Evolutionary conservation across 1,284 basidiomycete species (phyloP), one percentile per base, ranked within the genome.

Genomic region (Grifola frondosa): DNA sequence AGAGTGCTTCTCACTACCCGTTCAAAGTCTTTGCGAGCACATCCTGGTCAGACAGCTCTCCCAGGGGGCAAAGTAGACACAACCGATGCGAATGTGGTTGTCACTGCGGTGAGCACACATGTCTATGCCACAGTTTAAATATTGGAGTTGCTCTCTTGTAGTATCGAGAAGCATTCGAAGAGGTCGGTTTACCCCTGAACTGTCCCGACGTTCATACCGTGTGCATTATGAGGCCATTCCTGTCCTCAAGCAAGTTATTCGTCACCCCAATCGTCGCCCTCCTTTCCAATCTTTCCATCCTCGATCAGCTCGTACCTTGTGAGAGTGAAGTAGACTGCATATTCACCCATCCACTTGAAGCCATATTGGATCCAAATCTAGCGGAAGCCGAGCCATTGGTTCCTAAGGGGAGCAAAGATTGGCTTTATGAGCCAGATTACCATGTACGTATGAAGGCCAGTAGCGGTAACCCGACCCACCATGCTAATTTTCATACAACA

Each of bases 1-100:
- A 77, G 83, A 11, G 90, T 94, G 2, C 69, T 94, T 12, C 69
- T 94, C 35, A 94, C 91, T 0, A 94, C 91, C 2, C 77, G 91
- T 10, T 88, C 89, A 2, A 90, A 88, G 64, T 66, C 72, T 5
- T 70, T 94, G 17, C 73, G 91, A 42, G 77, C 82, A 0, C 88
- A 91, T 62, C 81, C 88, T 2, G 87, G 85, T 16, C 84, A 88
- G 56, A 88, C 85, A 30, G 90, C 91, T 2, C 63, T 94, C 0
- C 91, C 91, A 0, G 91, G 91, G 21, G 91, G 91, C 6, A 90
- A 86, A 60, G 75, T 77, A 19, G 91, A 94, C 55, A 70, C 75
- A 11, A 71, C 71, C 2, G 91, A 95, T 61, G 57, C 57, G 1
- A 75, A 77, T 56, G 67, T 84, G 1, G 62, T 84, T 10, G 67